Percentiles rank a stretch among this genome's conserved stretches.
Conservation (phyloP, 306 rosid species). For the Dalbergia cochinchinensis region DNA sequence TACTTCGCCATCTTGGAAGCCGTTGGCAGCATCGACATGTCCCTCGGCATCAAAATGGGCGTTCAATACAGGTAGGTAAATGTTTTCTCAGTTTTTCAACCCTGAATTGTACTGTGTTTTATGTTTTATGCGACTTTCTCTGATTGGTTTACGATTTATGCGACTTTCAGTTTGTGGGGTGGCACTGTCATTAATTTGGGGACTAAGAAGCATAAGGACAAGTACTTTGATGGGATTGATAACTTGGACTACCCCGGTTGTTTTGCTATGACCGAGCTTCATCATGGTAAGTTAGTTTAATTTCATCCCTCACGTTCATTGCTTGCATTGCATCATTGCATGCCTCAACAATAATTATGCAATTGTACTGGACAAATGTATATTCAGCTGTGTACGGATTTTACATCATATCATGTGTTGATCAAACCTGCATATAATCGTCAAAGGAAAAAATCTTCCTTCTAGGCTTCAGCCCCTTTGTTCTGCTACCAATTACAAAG, state of each 20-base stretch:
- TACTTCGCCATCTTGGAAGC: conserved; percentile 86
- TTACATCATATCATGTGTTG: neutral
- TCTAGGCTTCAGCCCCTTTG: no score
- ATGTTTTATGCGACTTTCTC: no score
- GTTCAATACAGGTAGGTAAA: conserved; percentile 80
- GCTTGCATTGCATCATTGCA: neutral
- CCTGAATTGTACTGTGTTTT: no score
- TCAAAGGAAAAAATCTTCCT: neutral
- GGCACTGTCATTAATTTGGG: conserved; percentile 92
- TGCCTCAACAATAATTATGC: neutral
- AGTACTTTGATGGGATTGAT: conserved; percentile 88
- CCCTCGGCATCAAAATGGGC: conserved; percentile 91
- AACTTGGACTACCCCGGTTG: conserved; percentile 88
- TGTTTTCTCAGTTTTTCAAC: no score
- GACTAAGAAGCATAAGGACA: conserved; percentile 89
- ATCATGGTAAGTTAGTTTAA: conserved; percentile 76
- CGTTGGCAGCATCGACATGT: conserved; percentile 85
- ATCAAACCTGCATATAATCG: neutral
- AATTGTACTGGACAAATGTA: no score
- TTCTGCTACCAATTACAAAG: no score
- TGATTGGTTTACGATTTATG: no score
- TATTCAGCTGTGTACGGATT: neutral
- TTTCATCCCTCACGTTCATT: neutral
- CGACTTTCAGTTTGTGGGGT: conserved; percentile 84
- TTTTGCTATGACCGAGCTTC: conserved; percentile 98